Evolutionary conservation across 2,329 filamentous ascomycete genomes (phyloP).

Genomic region (Fusarium liriodendri): DNA sequence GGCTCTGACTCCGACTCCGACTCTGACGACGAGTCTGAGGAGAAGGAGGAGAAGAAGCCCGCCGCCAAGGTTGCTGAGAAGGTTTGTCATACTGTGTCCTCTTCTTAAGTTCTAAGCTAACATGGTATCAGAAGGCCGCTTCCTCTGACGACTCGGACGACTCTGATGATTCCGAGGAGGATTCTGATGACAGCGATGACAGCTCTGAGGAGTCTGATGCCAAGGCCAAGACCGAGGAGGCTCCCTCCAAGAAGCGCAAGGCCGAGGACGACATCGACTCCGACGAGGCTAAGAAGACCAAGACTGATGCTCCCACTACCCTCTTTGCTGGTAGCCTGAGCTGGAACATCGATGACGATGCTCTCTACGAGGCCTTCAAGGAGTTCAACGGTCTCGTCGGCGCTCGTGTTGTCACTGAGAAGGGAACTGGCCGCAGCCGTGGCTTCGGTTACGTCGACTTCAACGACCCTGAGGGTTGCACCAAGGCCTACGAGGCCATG

Average conservation of each 20-base stretch:
- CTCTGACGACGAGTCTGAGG: conserved; percentile 53
- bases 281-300: conserved; percentile 74
- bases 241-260: conserved; percentile 61
- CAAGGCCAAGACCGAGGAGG: conserved; percentile 52
- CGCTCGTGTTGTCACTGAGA: conserved; percentile 86
- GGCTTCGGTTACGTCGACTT: conserved; percentile 97
- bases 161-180: conserved; percentile 50
- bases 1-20: conserved; percentile 40
- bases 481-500: conserved; percentile 80
- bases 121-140: conserved; percentile 41
- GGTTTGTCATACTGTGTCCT: conserved; percentile 38
- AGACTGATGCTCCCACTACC: conserved; percentile 69
- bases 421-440: conserved; percentile 83
- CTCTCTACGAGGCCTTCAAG: conserved; percentile 84
- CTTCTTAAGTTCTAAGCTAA: conserved; percentile 17
- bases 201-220: conserved; percentile 51
- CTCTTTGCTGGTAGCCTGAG: conserved; percentile 92
- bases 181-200: conserved; percentile 44
- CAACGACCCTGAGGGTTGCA: conserved; percentile 72
- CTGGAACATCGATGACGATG: conserved; percentile 90
- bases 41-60: conserved; percentile 46
- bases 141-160: conserved; percentile 46
- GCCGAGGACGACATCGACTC: conserved; percentile 59
- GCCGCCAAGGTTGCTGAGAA: conserved; percentile 50
- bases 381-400: conserved; percentile 77